Conservation (phyloP, 2,329 filamentous ascomycete species). For the Bipolaris gigantea region DNA sequence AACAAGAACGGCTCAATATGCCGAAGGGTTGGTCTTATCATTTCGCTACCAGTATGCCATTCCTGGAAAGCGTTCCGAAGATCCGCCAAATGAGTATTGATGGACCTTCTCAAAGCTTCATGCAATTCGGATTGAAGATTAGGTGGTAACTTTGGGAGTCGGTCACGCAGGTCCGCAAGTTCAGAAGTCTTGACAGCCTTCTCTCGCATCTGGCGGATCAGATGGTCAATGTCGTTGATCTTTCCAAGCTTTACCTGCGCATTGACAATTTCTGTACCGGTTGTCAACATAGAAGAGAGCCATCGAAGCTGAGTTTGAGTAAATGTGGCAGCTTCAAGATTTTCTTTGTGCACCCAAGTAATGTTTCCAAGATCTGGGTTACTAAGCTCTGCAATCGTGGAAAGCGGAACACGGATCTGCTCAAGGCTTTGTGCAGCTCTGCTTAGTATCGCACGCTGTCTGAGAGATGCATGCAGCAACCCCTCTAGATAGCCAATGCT, state of each 20-base stretch:
- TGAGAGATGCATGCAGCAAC: constrained; percentile 66
- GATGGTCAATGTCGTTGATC: constrained; percentile 31
- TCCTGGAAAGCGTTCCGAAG: constrained; percentile 20
- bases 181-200: constrained; percentile 25
- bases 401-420: constrained; percentile 45
- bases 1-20: constrained; percentile 69
- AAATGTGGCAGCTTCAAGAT: constrained; percentile 12
- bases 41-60: constrained; percentile 28
- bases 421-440: constrained; percentile 36
- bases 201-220: constrained; percentile 30
- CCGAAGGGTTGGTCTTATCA: constrained; percentile 48
- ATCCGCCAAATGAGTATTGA: constrained; percentile 17
- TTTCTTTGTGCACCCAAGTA: constrained; percentile 19
- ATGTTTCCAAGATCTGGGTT: constrained; percentile 14
- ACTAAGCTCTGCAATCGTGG: constrained; percentile 38
- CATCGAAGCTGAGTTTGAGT: constrained; percentile 52
- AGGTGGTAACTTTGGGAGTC: constrained; percentile 30
- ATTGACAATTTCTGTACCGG: constrained; percentile 63
- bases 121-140: constrained; percentile 31
- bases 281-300: constrained; percentile 69
- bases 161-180: constrained; percentile 21
- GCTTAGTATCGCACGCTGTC: constrained; percentile 57
- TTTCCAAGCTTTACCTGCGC: constrained; percentile 68
- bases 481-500: constrained; percentile 88
- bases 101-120: constrained; percentile 14